phyloP scores from a whole-genome alignment of 352 stramenopile genomes.

The Plasmopara viticola region DNA sequence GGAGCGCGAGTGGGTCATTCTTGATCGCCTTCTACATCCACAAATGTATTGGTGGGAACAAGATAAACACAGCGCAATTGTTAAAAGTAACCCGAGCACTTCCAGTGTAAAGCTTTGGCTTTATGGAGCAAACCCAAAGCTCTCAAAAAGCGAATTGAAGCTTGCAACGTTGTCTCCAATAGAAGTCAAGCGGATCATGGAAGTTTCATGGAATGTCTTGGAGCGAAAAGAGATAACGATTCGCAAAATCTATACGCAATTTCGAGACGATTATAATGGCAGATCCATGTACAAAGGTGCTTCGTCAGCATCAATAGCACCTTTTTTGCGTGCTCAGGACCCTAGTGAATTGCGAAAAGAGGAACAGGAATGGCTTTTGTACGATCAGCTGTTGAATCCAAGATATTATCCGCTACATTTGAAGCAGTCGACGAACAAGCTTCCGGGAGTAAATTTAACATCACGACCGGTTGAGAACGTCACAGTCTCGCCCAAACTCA shows the following conservation, averaged over 20 bases:
- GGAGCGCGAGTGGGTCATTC: conserved; percentile 69
- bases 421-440: conserved; percentile 29
- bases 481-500: conserved; percentile 34
- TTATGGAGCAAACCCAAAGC: conserved; percentile 37
- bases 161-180: conserved; percentile 50
- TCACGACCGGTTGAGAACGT: conserved; percentile 14
- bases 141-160: conserved; percentile 63
- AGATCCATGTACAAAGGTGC: conserved; percentile 11
- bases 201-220: conserved; percentile 65
- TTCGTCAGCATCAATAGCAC: conserved; percentile 27
- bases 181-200: conserved; percentile 66
- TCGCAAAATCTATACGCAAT: conserved; percentile 64
- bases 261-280: conserved; percentile 41
- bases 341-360: conserved; percentile 46
- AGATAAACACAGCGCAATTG: conserved; percentile 19
- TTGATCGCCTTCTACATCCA: conserved; percentile 65
- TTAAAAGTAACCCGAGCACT: conserved; percentile 17
- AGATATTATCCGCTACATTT: conserved; percentile 57
- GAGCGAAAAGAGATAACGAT: conserved; percentile 68
- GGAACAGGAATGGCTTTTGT: conserved; percentile 62
- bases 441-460: conserved; percentile 2
- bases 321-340: conserved; percentile 47
- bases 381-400: conserved; percentile 68
- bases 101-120: conserved; percentile 29
- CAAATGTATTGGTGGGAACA: conserved; percentile 68